Evolutionary conservation across 2,329 filamentous ascomycete genomes (phyloP).

Genomic region (Xylaria sp.): DNA sequence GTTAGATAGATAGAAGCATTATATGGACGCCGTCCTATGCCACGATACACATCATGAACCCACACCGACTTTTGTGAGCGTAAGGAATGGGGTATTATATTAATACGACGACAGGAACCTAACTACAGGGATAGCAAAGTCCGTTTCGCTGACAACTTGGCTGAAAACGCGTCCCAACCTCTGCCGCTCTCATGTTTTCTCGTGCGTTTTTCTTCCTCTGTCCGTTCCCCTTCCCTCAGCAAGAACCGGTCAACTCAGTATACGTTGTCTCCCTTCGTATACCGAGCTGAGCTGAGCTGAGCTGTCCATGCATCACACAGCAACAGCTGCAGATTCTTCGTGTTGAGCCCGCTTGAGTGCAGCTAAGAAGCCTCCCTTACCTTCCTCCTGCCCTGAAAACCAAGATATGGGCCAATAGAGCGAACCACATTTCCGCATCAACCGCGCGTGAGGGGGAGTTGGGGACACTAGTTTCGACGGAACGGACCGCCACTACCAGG

Average conservation of each 20-base stretch:
- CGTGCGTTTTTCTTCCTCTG: background rate
- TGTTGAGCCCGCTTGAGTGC: background rate
- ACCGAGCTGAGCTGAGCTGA: background rate
- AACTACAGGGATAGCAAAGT: slow-evolving; percentile 11
- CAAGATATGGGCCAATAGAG: slow-evolving; percentile 14
- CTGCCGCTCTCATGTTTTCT: slow-evolving; percentile 18
- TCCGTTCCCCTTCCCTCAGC: background rate
- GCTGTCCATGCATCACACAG: background rate
- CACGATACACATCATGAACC: too few relatives aligned
- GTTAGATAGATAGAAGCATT: too few relatives aligned
- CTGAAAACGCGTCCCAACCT: slow-evolving; percentile 11
- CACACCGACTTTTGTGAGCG: slow-evolving; percentile 5
- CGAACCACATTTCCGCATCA: slow-evolving; percentile 5
- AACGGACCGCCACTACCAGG: slow-evolving; percentile 54
- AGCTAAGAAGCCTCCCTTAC: background rate
- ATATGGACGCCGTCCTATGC: too few relatives aligned
- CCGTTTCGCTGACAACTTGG: slow-evolving; percentile 11
- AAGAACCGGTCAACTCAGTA: background rate
- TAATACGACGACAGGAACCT: slow-evolving; percentile 37
- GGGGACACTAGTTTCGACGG: slow-evolving; percentile 49
- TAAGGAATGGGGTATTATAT: slow-evolving; percentile 43
- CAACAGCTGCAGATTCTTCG: background rate
- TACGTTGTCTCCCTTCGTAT: background rate
- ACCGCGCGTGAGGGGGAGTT: slow-evolving; percentile 3
- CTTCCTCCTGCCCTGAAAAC: slow-evolving; percentile 7